phyloP scores from a whole-genome alignment of 139 green algal genomes.

The Mychonastes homosphaera region DNA sequence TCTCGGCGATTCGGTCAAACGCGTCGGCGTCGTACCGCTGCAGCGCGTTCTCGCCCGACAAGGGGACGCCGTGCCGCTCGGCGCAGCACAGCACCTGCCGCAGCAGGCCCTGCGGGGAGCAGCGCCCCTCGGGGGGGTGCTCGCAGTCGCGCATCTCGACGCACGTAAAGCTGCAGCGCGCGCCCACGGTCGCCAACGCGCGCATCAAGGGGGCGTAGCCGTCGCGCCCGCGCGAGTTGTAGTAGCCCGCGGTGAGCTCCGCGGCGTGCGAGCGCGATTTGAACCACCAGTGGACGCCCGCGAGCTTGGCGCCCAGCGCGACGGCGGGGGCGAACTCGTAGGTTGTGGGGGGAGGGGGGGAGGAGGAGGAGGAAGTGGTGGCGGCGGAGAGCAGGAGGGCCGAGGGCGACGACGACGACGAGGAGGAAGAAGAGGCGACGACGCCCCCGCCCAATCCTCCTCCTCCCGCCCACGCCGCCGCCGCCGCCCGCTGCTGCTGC shows the following conservation, averaged over 20 bases:
- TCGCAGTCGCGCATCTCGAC: conserved; percentile 98
- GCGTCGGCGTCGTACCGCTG: conserved; percentile 89
- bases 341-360: not conserved
- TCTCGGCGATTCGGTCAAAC: conserved; percentile 84
- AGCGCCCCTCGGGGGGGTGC: conserved; percentile 80
- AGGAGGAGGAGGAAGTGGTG: not conserved
- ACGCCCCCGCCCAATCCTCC: not conserved
- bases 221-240: conserved; percentile 86
- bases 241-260: conserved; percentile 96
- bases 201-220: conserved; percentile 47
- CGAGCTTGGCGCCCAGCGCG: conserved; percentile 80
- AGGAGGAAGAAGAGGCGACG: no score
- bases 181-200: conserved; percentile 40
- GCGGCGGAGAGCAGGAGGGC: not conserved
- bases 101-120: conserved; percentile 79
- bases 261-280: conserved; percentile 84
- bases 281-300: conserved; percentile 99
- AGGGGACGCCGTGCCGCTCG: conserved; percentile 51
- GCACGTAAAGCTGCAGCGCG: conserved; percentile 88
- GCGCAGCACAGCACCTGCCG: conserved; percentile 67
- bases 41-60: conserved; percentile 93
- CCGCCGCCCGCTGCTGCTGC: conserved; percentile 8
- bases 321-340: conserved; percentile 57
- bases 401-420: no score
- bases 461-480: not conserved